Conservation (phyloP, 164 flowering plant genomes). For the Buxus sempervirens region DNA sequence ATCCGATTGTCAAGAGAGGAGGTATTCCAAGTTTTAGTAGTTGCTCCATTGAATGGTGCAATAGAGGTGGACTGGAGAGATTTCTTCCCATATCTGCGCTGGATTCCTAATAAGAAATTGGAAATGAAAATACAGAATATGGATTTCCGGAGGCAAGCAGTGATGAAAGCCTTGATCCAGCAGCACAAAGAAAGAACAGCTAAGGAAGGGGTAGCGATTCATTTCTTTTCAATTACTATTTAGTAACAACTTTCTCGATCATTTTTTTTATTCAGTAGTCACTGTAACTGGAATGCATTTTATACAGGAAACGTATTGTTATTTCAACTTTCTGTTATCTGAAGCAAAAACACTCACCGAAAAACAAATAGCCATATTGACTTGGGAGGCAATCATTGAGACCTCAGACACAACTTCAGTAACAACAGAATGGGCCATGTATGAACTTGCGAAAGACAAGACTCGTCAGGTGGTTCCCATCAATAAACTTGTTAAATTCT, state of each 20-base stretch:
- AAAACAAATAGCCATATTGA: conserved; percentile 50
- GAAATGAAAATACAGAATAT: conserved; percentile 52
- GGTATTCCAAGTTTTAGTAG: conserved; percentile 54
- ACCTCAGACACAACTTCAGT: conserved; percentile 77
- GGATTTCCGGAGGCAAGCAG: conserved; percentile 44
- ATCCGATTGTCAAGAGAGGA: conserved; percentile 55
- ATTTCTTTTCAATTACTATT: neutral
- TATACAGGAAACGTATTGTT: conserved; percentile 50
- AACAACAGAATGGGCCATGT: conserved; percentile 92
- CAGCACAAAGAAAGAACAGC: conserved; percentile 50
- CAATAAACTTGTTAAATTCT: neutral
- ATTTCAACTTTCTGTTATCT: conserved; percentile 50
- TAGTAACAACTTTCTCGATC: too few relatives aligned
- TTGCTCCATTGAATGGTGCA: conserved; percentile 78
- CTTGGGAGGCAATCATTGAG: conserved; percentile 89
- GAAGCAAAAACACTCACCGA: conserved; percentile 58
- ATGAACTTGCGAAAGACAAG: conserved; percentile 68
- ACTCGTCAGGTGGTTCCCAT: conserved; percentile 46
- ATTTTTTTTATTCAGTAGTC: too few relatives aligned
- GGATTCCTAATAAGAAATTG: conserved; percentile 75
- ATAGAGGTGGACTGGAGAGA: conserved; percentile 98
- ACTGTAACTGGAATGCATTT: neutral
- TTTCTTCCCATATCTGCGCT: conserved; percentile 85
- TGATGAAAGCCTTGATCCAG: conserved; percentile 62
- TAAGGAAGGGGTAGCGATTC: conserved; percentile 47